Percentiles rank a stretch among this genome's conserved stretches.
Evolutionary conservation across 1,284 basidiomycete species (phyloP).

Genomic region (Phellinidium pouzarii): DNA sequence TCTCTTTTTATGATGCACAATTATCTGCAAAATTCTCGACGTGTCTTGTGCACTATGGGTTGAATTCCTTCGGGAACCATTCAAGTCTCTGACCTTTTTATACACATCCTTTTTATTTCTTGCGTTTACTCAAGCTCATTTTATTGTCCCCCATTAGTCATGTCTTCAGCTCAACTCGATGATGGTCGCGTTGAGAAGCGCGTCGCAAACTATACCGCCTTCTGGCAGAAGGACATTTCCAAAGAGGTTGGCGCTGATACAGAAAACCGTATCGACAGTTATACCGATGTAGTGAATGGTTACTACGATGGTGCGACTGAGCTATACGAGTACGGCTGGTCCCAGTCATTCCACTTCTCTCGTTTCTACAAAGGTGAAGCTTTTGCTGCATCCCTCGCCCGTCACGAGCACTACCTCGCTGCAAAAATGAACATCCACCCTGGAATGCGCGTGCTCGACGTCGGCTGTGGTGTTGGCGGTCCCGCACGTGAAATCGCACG

Average conservation of each 20-base stretch:
- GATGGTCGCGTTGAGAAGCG: constrained; percentile 81
- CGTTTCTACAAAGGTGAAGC: constrained; percentile 96
- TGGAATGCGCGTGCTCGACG: constrained; percentile 95
- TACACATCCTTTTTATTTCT: constrained; percentile 2
- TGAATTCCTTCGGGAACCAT: constrained; percentile 62
- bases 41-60: constrained; percentile 50
- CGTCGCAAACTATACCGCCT: constrained; percentile 88
- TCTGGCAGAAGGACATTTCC: constrained; percentile 85
- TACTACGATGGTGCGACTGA: constrained; percentile 97
- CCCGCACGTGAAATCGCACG: constrained; percentile 93
- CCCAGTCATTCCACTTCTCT: constrained; percentile 94
- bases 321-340: constrained; percentile 96
- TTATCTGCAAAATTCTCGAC: constrained; percentile 44
- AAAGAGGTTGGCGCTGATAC: constrained; percentile 69
- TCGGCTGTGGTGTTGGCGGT: constrained; percentile 97
- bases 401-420: constrained; percentile 98
- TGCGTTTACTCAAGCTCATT: background rate
- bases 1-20: constrained; percentile 19
- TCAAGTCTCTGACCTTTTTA: constrained; percentile 63
- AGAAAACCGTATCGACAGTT: constrained; percentile 74
- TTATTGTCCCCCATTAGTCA: constrained; percentile 18
- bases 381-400: constrained; percentile 78
- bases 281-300: constrained; percentile 93
- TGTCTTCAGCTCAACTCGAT: constrained; percentile 28
- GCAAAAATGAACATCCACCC: constrained; percentile 76